Evolutionary conservation across 257 asterid genomes (phyloP).

Genomic region (Nicotiana attenuata): DNA sequence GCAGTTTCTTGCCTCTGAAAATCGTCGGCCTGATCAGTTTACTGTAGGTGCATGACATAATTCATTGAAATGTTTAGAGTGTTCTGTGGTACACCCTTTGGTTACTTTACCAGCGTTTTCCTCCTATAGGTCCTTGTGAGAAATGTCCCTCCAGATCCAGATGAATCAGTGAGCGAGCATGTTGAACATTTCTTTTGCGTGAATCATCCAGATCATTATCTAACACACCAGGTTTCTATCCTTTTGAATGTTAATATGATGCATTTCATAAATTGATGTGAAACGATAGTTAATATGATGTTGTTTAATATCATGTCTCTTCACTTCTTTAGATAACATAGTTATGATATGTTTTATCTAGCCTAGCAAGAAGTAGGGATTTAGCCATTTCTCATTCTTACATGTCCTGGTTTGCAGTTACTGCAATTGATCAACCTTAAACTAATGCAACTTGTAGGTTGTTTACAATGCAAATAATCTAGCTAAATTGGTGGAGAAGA

Average conservation of each 20-base stretch:
- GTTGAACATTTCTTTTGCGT: constrained; percentile 96
- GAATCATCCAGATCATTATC: constrained; percentile 79
- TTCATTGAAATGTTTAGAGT: constrained; percentile 5
- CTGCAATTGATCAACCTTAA: not conserved
- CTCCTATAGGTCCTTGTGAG: constrained; percentile 78
- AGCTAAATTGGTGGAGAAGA: constrained; percentile 52
- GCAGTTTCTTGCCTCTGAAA: constrained; percentile 80
- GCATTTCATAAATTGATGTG: not conserved
- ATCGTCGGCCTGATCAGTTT: constrained; percentile 83
- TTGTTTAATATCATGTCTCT: not conserved
- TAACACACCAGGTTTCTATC: constrained; percentile 56
- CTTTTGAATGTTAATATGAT: not conserved
- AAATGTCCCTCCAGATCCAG: constrained; percentile 89
- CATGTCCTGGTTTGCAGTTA: not conserved
- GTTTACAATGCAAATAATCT: constrained; percentile 68
- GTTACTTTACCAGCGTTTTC: not conserved
- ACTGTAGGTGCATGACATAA: constrained; percentile 50
- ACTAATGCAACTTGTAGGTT: constrained; percentile 31
- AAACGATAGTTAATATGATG: not conserved
- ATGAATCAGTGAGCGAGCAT: constrained; percentile 85
- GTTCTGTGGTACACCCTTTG: not conserved
- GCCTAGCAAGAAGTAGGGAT: not conserved
- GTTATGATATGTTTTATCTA: not conserved
- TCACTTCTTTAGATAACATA: not conserved
- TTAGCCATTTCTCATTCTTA: not conserved